Conservation (phyloP, 2,329 filamentous ascomycete genomes). For the Sordariomycetes sp. region DNA sequence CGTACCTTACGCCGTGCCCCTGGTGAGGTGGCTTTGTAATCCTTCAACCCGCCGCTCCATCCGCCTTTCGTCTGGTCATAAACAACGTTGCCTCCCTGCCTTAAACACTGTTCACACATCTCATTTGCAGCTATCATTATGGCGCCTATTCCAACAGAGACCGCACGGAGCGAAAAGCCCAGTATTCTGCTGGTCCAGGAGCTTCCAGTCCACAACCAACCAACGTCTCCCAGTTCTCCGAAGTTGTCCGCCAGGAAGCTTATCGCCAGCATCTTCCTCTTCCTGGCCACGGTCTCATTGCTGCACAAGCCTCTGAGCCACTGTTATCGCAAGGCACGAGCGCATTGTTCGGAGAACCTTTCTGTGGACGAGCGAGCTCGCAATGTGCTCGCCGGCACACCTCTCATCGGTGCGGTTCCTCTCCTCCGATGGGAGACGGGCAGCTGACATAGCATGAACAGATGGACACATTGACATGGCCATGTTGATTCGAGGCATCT, state of each 20-base stretch:
- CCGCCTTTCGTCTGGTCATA: too few relatives aligned
- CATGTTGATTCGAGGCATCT: constrained; percentile 56
- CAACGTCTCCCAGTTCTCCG: constrained; percentile 10
- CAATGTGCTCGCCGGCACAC: constrained; percentile 33
- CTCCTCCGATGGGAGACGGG: not conserved
- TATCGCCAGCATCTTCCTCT: constrained; percentile 13
- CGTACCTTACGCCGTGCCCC: too few relatives aligned
- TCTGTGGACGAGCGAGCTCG: constrained; percentile 35
- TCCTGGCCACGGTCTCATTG: constrained; percentile 15
- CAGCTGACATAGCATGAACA: constrained; percentile 19
- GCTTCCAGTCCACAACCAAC: too few relatives aligned
- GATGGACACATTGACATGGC: constrained; percentile 89
- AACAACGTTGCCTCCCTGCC: too few relatives aligned
- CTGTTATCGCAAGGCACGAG: constrained; percentile 12
- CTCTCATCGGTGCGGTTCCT: constrained; percentile 35
- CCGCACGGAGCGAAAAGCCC: too few relatives aligned
- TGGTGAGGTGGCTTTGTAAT: too few relatives aligned
- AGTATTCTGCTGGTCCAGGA: too few relatives aligned
- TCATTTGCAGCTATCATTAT: too few relatives aligned
- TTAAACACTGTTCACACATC: too few relatives aligned
- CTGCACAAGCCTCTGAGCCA: constrained; percentile 14
- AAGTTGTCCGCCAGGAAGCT: constrained; percentile 14
- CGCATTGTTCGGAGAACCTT: constrained; percentile 10
- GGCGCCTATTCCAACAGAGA: too few relatives aligned
- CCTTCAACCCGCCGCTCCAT: too few relatives aligned